Base-by-base conservation (phyloP, 2,329 filamentous ascomycete genomes). In the Penicillium sp. region DNA sequence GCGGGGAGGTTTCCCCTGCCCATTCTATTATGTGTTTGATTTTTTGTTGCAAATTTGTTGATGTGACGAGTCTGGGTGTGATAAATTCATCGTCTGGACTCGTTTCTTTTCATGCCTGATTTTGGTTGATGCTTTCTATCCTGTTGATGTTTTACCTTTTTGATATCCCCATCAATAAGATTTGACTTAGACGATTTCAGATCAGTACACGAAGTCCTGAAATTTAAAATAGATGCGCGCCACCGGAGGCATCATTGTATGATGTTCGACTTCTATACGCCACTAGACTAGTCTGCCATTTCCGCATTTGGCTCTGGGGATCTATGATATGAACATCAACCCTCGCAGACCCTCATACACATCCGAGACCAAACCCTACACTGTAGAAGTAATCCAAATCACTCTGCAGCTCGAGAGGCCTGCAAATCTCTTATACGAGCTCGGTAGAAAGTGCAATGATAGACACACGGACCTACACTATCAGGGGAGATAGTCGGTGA, bases 121-220 rank as follows among this genome's bases (percentile, higher is more conserved):
- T 59, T 58, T 60, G 50, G 53, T 54, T 53, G 44, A 37, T 29
- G 31, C 42, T 57, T 51, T 39, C 35, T 49, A 27, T 45, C 49
- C 56, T 55, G 49, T 58, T 59, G 52, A 57, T 66, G 56, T 67
- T 60, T 50, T 56, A 58, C 47, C 57, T 49, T 56, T 64, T 58
- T 63, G 64, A 64, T 66, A 65, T 66, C 63, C 64, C 59, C 57
- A 59, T 65, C 62, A 66, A 66, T 65, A 55, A 66, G 61, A 66
- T 60, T 65, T 61, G 59, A 61, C 51, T 57, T 58, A 53, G 39
- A 53, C 29, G 50, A 45, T 31, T n/a, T 24, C 39, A 49, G 24
- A 37, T 24, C 9, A 37, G 19, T 45, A 29, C 22, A 42, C 39
- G 39, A 14, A 21, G 10, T 42, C 19, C 19, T 42, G 39, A 42